Conservation (phyloP, 2,329 filamentous ascomycete genomes). For the Penicillium hesseltinei region DNA sequence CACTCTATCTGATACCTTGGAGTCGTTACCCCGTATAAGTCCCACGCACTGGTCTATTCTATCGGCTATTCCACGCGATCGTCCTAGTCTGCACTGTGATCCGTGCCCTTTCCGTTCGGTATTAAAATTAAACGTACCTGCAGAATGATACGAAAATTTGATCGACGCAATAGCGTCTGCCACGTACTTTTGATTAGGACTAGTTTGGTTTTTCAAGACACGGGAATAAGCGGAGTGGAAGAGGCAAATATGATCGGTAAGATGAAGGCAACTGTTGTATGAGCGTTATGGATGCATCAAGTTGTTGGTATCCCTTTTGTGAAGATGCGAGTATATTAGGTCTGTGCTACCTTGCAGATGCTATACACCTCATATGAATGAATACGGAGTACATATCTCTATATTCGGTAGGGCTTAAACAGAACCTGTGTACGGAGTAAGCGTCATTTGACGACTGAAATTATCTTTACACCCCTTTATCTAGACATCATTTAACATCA, state of each 20-base stretch:
- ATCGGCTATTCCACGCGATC: conserved; percentile 5
- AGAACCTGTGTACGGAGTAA: not conserved
- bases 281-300: not conserved
- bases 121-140: conserved; percentile 13
- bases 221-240: too few species aligned
- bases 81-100: conserved; percentile 1
- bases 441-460: not conserved
- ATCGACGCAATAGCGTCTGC: conserved; percentile 13
- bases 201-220: conserved; percentile 8
- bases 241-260: not conserved
- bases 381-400: not conserved
- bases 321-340: not conserved
- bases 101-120: conserved; percentile 7
- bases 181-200: conserved; percentile 13
- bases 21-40: not conserved
- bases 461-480: not conserved
- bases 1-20: conserved; percentile 17
- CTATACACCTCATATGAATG: not conserved
- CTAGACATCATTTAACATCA: not conserved
- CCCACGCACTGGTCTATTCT: not conserved
- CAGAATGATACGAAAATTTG: conserved; percentile 8
- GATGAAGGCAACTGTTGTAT: not conserved
- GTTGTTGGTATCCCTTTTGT: not conserved
- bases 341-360: conserved; percentile 1
- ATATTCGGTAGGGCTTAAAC: not conserved